These are phyloP conservation scores for Penicillium vulpinum DNA, from an alignment of 2,329 filamentous ascomycete genomes.

Conservation along the genomic window DNA sequence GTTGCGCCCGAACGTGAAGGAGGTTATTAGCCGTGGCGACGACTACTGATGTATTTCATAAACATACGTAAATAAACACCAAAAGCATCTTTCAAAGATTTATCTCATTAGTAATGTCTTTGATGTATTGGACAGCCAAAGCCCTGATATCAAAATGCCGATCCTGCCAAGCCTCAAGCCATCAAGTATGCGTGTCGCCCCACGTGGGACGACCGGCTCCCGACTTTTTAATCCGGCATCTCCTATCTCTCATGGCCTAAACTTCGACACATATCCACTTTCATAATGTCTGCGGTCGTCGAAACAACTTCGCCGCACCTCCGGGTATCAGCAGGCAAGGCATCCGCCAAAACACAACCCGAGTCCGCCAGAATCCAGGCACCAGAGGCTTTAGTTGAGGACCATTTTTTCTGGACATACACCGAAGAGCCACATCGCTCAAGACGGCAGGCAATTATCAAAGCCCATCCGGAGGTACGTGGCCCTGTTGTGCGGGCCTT, in stretches of 20 bases:
- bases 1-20: conserved; percentile 77
- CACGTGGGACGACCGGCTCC: conserved; percentile 38
- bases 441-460: conserved; percentile 89
- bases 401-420: conserved; percentile 96
- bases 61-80: conserved; percentile 9
- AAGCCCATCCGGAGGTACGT: conserved; percentile 88
- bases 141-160: neutral
- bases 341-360: conserved; percentile 20
- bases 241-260: conserved; percentile 10
- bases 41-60: conserved; percentile 64
- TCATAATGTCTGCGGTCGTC: conserved; percentile 32
- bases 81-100: conserved; percentile 4
- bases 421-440: conserved; percentile 96
- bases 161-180: conserved; percentile 20
- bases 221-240: conserved; percentile 23
- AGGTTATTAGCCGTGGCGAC: conserved; percentile 81
- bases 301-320: conserved; percentile 37
- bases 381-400: conserved; percentile 38
- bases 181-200: conserved; percentile 30
- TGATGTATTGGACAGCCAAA: neutral
- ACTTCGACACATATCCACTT: conserved; percentile 10
- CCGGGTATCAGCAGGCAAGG: conserved; percentile 35
- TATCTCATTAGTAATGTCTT: conserved; percentile 4
- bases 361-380: conserved; percentile 30
- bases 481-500: neutral